Evolutionary conservation across 2,329 filamentous ascomycete species (phyloP), one percentile per base, ranked within the genome.

Genomic region (Trichoderma guizhouense): DNA sequence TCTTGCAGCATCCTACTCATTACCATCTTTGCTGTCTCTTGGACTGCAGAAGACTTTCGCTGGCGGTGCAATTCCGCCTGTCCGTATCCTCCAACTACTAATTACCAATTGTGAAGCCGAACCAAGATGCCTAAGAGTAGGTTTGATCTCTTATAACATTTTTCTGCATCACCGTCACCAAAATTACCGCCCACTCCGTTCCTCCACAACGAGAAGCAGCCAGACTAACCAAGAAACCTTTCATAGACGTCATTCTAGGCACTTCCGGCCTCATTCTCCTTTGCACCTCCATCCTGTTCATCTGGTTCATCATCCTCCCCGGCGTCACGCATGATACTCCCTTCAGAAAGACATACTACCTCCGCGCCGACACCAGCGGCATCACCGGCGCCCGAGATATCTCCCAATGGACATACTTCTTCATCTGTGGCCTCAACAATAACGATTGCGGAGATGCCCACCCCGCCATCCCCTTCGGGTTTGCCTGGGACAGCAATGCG

Each of bases 321-420:
- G 89, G 84, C 72, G 80, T 89, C 61, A 82, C 82, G n/a, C 74
- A 80, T 73, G 79, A 80, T n/a, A 79, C 84, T 7, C 88, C 88
- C 2, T 84, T 97, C 70, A 89, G 92, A 81, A 84, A 90, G 72
- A 94, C 94, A 75, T 98, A 94, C 83, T 97, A 98, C 85, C 89
- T 98, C 36, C 86, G 92, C 79, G 93, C 93, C 77, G 88, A 92
- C 79, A 97, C 95, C 1, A 84, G 83, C 36, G 89, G 86, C 78
- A 94, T 97, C 78, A 84, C 87, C 3, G 90, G 91, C 62, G 91
- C 93, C 14, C 88, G 91, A 67, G 74, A 85, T 65, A 77, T 87
- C 21, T 91, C 93, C 14, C 91, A 95, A 83, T 98, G 95, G 95
- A 97, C 94, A 43, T 97, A 92, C 83, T 96, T 97, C 86, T 91